A percentile compares a stretch with the other conserved stretches of the same genome.
Conservation (phyloP, 768 basidiomycete genomes). For the Lepiota brunneoincarnata region DNA sequence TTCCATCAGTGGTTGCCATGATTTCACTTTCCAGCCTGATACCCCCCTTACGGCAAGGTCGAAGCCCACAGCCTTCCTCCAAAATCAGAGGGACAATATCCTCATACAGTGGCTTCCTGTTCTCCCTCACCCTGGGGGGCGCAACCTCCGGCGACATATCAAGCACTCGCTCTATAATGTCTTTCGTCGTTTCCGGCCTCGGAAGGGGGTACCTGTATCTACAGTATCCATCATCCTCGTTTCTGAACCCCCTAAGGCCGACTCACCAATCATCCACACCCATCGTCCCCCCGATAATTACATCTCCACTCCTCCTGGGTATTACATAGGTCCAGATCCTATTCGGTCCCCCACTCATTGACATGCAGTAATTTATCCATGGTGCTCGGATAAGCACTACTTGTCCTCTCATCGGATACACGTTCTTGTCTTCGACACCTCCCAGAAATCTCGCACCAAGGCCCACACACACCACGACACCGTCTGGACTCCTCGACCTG, state of each 20-base stretch:
- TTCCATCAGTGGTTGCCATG: constrained; percentile 16
- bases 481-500: constrained; percentile 34
- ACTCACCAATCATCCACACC: constrained; percentile 57
- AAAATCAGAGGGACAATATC: background rate
- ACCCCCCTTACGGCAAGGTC: constrained; percentile 53
- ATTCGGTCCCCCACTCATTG: constrained; percentile 33
- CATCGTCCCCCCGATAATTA: constrained; percentile 61
- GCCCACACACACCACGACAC: constrained; percentile 65
- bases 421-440: constrained; percentile 69
- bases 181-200: constrained; percentile 53
- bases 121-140: constrained; percentile 31
- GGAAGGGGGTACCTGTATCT: constrained; percentile 47
- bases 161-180: constrained; percentile 50
- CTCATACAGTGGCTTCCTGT: background rate
- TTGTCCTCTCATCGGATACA: constrained; percentile 80
- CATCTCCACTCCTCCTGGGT: constrained; percentile 53
- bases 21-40: constrained; percentile 48
- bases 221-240: background rate
- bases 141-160: constrained; percentile 49
- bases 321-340: constrained; percentile 58
- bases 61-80: constrained; percentile 18
- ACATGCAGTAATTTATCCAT: constrained; percentile 49
- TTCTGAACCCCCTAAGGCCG: background rate
- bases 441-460: constrained; percentile 67
- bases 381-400: constrained; percentile 69